Evolutionary conservation across 495 filamentous ascomycete species (phyloP), one percentile per base, ranked within the genome.

Genomic region (Thermothielavioides terrestris): DNA sequence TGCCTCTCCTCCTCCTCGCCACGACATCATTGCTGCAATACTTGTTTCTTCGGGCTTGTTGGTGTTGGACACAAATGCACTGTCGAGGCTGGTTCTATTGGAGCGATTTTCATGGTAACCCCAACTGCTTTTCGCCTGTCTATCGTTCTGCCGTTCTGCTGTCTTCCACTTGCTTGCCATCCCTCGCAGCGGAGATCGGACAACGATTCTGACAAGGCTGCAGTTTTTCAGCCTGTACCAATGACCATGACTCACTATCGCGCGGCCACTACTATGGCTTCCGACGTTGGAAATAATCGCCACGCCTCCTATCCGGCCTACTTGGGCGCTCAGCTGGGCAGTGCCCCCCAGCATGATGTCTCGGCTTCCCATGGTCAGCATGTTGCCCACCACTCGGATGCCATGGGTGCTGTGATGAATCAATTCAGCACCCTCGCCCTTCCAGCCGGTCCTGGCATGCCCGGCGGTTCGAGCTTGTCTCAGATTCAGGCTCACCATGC

Each of bases 351-450:
- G 36, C 61, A 64, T 38, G 59, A 63, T 31, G 32, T 32, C 1
- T 42, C 46, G 6, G 28, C 50, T 4, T 30, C 58, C 1, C 62
- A 65, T 48, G 54, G 55, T 8, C 60, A 63, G 42, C 61, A 65
- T 7, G 39, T 57, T 31, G 59, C 51, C 17, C 58, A 61, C 25
- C 48, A 42, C 9, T 28, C 49, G 21, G 61, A 62, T 28, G 52
- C 55, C 46, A 52, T 66, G 31, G 54, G 58, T n/a, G 54, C 60
- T 5, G 56, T 69, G 4, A 57, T 68, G 55, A 68, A 49, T 25
- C 68, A 70, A 18, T 74, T 75, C 59, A 60, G 64, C 43, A 56
- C 58, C n/a, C 52, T 75, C 20, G 53, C 46, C 21, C 47, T 75
- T 10, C 64, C 68, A 10, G 15, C 45, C 18, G 59, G 56, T 32